Evolutionary conservation across 129 eudicot genomes (phyloP).

Genomic region (Escallonia rubra): DNA sequence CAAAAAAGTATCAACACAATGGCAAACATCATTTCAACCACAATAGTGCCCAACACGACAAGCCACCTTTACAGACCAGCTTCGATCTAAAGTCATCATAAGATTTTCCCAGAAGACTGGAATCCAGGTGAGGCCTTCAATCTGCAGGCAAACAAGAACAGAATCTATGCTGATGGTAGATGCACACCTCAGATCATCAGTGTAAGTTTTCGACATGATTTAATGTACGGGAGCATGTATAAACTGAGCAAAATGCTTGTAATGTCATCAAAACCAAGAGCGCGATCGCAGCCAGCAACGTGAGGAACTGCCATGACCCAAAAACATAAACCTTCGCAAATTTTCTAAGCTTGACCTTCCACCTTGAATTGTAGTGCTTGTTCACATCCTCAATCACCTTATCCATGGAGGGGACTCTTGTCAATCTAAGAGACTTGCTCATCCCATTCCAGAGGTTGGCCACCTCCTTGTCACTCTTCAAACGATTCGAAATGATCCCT

Average conservation of each 20-base stretch:
- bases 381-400: conserved; percentile 60
- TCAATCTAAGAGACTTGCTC: conserved; percentile 44
- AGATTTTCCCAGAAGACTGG: no score
- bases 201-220: not conserved
- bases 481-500: conserved; percentile 45
- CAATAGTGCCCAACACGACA: no score
- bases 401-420: conserved; percentile 46
- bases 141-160: not conserved
- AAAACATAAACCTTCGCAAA: conserved; percentile 35
- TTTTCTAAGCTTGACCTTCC: conserved; percentile 40
- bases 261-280: conserved; percentile 39
- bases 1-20: no score
- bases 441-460: conserved; percentile 75
- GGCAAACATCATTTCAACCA: no score
- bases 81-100: no score
- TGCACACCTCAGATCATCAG: not conserved
- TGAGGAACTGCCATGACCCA: conserved; percentile 49
- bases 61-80: no score
- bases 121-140: no score
- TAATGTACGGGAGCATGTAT: not conserved
- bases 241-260: conserved; percentile 32
- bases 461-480: conserved; percentile 63
- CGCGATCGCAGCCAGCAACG: conserved; percentile 29
- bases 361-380: conserved; percentile 34
- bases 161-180: not conserved